Conservation (phyloP, 2,329 filamentous ascomycete genomes). For the Epichloe glyceriae region DNA sequence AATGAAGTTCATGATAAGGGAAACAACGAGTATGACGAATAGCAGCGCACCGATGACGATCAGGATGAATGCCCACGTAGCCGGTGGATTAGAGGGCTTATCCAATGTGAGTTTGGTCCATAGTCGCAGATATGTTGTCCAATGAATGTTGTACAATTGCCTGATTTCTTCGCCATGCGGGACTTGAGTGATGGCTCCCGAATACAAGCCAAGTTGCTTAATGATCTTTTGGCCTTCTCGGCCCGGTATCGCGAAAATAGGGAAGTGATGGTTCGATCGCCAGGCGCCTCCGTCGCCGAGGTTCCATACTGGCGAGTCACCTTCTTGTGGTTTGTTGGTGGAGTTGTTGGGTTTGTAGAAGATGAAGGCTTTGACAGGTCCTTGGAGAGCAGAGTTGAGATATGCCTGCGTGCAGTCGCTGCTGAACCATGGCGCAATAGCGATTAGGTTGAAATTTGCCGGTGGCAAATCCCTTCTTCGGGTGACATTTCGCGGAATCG, state of each 20-base stretch:
- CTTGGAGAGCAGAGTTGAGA: slow-evolving; percentile 44
- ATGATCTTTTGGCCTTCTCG: slow-evolving; percentile 55
- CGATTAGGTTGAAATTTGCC: slow-evolving; percentile 61
- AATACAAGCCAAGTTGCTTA: slow-evolving; percentile 60
- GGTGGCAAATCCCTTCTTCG: slow-evolving; percentile 54
- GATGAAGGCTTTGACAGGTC: slow-evolving; percentile 49
- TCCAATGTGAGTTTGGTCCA: slow-evolving; percentile 41
- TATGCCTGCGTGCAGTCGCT: slow-evolving; percentile 61
- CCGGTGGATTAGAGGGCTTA: slow-evolving; percentile 43
- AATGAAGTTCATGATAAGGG: slow-evolving; percentile 60
- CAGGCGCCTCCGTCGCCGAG: slow-evolving; percentile 58
- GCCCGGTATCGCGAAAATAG: slow-evolving; percentile 71
- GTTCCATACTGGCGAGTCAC: slow-evolving; percentile 54
- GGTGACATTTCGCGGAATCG: slow-evolving; percentile 65
- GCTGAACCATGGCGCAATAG: slow-evolving; percentile 76
- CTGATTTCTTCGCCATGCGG: slow-evolving; percentile 46
- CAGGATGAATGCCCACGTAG: slow-evolving; percentile 68
- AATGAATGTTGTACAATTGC: slow-evolving; percentile 39
- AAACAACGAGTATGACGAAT: slow-evolving; percentile 53
- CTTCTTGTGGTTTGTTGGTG: slow-evolving; percentile 49
- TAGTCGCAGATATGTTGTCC: slow-evolving; percentile 46
- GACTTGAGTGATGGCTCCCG: slow-evolving; percentile 54
- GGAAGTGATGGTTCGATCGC: slow-evolving; percentile 58
- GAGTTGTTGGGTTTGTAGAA: slow-evolving; percentile 48
- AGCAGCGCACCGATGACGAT: slow-evolving; percentile 61